phyloP scores from a whole-genome alignment of 441 rosid genomes.

The Gossypium gossypioides region DNA sequence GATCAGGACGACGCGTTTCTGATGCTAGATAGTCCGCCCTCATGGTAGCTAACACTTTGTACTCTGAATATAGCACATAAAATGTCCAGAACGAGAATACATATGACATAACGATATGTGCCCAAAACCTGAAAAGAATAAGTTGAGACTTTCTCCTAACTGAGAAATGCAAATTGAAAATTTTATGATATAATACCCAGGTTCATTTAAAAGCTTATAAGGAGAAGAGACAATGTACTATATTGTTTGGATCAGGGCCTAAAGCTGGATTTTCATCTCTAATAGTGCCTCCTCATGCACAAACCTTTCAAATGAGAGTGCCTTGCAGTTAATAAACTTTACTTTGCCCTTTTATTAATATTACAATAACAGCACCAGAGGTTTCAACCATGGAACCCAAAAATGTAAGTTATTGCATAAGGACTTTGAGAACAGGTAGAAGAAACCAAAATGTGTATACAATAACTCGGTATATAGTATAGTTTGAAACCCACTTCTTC shows the following conservation, averaged over 20 bases:
- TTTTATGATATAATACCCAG: not conserved
- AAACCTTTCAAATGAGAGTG: not conserved
- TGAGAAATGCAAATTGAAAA: not conserved
- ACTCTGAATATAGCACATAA: constrained; percentile 54
- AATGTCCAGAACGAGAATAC: constrained; percentile 66
- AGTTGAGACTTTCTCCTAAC: constrained; percentile 11
- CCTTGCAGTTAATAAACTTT: not conserved
- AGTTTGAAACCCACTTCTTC: not conserved
- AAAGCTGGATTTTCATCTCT: not conserved
- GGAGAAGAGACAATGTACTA: not conserved
- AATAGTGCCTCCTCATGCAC: not conserved
- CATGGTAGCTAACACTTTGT: constrained; percentile 54
- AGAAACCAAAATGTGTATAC: not conserved
- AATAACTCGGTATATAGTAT: not conserved
- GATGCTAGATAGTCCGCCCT: constrained; percentile 65
- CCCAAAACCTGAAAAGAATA: constrained; percentile 58
- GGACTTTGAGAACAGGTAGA: not conserved
- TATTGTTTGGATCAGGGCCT: not conserved
- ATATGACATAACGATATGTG: constrained; percentile 64
- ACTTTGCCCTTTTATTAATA: not conserved
- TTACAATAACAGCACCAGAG: not conserved
- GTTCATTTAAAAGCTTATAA: not conserved
- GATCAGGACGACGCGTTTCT: constrained; percentile 81
- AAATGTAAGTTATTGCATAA: not conserved
- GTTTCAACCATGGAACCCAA: not conserved